Percentiles rank a stretch among this genome's conserved stretches.
These are phyloP conservation scores for Fusarium hainanense DNA, from an alignment of 2,329 filamentous ascomycete genomes.

Conservation along the genomic window DNA sequence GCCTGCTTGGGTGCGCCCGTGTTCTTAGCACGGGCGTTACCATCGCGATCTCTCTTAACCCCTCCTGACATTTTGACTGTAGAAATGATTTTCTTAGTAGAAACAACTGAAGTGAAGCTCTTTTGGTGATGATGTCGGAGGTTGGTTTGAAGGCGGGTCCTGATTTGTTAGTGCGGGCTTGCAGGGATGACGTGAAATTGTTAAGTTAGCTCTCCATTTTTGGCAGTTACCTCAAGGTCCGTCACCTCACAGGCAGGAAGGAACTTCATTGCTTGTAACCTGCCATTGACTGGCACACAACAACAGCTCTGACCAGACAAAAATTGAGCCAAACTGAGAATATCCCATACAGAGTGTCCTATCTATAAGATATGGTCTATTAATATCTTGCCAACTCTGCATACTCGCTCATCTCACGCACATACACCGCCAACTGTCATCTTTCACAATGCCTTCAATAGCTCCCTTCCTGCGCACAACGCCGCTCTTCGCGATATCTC, in stretches of 20 bases:
- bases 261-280: constrained; percentile 16
- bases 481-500: constrained; percentile 66
- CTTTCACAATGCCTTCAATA: constrained; percentile 40
- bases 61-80: constrained; percentile 24
- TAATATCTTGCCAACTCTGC: neutral
- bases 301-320: neutral
- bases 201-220: constrained; percentile 32
- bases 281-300: constrained; percentile 29
- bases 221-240: constrained; percentile 25
- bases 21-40: constrained; percentile 58
- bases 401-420: constrained; percentile 11
- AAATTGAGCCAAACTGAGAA: neutral
- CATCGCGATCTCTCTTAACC: constrained; percentile 53
- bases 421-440: constrained; percentile 45
- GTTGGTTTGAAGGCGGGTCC: constrained; percentile 36
- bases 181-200: constrained; percentile 43
- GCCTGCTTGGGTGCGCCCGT: constrained; percentile 40
- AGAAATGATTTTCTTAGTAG: neutral
- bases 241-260: neutral
- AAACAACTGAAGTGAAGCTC: neutral
- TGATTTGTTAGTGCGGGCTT: constrained; percentile 37
- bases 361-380: constrained; percentile 29
- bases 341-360: neutral
- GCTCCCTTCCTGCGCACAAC: constrained; percentile 48
- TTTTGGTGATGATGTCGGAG: constrained; percentile 35